These are phyloP conservation scores for Aspergillus neoniger DNA, from an alignment of 2,329 filamentous ascomycete species.

Conservation along the genomic window DNA sequence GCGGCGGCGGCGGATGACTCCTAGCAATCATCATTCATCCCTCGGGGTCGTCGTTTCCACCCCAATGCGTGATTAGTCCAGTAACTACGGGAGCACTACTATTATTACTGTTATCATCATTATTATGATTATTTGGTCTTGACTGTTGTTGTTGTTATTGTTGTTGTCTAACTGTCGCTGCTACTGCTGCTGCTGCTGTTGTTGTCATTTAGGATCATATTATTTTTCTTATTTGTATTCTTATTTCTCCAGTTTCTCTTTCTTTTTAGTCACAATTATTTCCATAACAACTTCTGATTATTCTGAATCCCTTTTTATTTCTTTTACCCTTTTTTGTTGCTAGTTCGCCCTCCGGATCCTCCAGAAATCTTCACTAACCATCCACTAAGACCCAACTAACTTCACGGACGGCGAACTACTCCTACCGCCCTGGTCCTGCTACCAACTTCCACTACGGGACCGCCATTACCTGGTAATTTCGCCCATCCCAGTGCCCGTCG, in stretches of 20 bases:
- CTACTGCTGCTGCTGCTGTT: background rate
- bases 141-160: too few relatives aligned
- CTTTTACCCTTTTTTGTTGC: background rate
- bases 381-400: constrained; percentile 4
- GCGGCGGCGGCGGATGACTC: too few relatives aligned
- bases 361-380: constrained; percentile 1
- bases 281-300: background rate
- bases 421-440: constrained; percentile 1
- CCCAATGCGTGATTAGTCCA: background rate
- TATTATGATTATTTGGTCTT: too few relatives aligned
- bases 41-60: too few relatives aligned
- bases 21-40: background rate
- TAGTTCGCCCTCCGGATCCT: background rate
- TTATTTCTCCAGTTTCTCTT: background rate
- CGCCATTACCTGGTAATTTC: constrained; percentile 17
- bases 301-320: background rate
- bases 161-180: too few relatives aligned
- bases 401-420: constrained; percentile 9
- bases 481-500: constrained; percentile 20
- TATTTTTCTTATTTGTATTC: background rate
- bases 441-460: constrained; percentile 1
- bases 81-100: too few relatives aligned
- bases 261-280: background rate
- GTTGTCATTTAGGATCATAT: background rate
- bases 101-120: too few relatives aligned